Conservation (phyloP, 2,329 filamentous ascomycete genomes). For the Dactylellina drechsleri region DNA sequence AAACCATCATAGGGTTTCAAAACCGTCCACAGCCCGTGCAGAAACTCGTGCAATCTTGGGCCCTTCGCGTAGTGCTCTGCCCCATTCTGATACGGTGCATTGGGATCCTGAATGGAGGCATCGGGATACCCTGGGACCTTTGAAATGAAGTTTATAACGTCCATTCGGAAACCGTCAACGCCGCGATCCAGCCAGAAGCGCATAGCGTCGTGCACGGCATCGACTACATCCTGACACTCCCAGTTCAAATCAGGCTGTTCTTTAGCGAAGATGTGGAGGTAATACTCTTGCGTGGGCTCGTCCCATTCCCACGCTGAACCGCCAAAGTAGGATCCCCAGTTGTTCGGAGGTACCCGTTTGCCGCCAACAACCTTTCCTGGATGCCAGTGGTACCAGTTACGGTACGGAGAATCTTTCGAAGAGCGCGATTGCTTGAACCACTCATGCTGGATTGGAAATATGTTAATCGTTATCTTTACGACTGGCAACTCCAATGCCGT, state of each 20-base stretch:
- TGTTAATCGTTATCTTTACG: not conserved
- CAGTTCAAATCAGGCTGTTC: constrained; percentile 88
- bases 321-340: constrained; percentile 64
- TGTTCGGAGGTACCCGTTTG: constrained; percentile 63
- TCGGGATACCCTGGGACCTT: constrained; percentile 71
- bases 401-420: constrained; percentile 65
- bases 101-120: constrained; percentile 66
- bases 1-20: constrained; percentile 72
- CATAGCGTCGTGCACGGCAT: constrained; percentile 78
- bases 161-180: constrained; percentile 78
- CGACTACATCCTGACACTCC: constrained; percentile 75
- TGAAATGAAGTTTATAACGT: constrained; percentile 78
- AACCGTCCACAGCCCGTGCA: constrained; percentile 73
- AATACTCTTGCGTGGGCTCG: constrained; percentile 66
- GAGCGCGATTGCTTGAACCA: constrained; percentile 70
- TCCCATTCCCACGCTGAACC: constrained; percentile 67
- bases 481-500: not conserved
- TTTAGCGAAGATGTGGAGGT: constrained; percentile 73
- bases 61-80: constrained; percentile 73
- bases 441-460: constrained; percentile 61
- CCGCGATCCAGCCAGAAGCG: constrained; percentile 81
- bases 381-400: constrained; percentile 70
- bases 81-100: constrained; percentile 65
- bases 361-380: constrained; percentile 62
- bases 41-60: constrained; percentile 74